Percentiles rank a stretch among this genome's conserved stretches.
Conservation (phyloP, 192 early-diverging fungal species). For the Coemansia javaensis region DNA sequence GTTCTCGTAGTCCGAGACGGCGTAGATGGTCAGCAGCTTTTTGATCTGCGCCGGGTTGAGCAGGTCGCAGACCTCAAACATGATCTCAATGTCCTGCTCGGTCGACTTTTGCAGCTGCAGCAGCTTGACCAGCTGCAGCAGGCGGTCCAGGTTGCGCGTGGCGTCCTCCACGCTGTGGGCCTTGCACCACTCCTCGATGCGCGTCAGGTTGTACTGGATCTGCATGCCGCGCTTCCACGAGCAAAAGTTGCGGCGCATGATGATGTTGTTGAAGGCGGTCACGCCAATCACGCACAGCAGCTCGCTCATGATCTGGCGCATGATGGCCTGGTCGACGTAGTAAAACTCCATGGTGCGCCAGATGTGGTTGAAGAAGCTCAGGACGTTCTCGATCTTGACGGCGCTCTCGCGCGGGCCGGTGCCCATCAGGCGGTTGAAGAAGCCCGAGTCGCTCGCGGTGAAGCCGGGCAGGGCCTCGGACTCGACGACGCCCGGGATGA, state of each 20-base stretch:
- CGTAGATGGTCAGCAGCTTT: slow-evolving; percentile 93
- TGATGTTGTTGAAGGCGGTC: slow-evolving; percentile 92
- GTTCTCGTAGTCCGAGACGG: slow-evolving; percentile 93
- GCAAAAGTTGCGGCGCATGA: slow-evolving; percentile 98
- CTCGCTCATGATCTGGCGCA: slow-evolving; percentile 92
- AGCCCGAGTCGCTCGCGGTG: slow-evolving; percentile 84
- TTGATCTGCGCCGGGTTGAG: slow-evolving; percentile 96
- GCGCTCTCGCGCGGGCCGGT: slow-evolving; percentile 63
- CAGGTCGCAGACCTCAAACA: slow-evolving; percentile 98
- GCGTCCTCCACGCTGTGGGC: slow-evolving; percentile 87
- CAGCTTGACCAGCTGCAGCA: slow-evolving; percentile 95
- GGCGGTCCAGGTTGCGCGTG: slow-evolving; percentile 83
- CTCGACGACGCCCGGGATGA: slow-evolving; percentile 94
- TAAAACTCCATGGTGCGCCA: slow-evolving; percentile 96
- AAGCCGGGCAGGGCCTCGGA: slow-evolving; percentile 93
- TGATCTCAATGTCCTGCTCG: slow-evolving; percentile 89
- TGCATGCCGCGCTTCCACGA: slow-evolving; percentile 99
- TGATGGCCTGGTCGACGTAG: slow-evolving; percentile 88
- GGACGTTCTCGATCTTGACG: slow-evolving; percentile 92
- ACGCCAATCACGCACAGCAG: slow-evolving; percentile 93
- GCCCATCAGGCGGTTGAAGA: slow-evolving; percentile 86
- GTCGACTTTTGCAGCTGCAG: slow-evolving; percentile 72
- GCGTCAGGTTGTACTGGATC: slow-evolving; percentile 97
- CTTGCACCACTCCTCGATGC: slow-evolving; percentile 99
- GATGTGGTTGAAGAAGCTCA: slow-evolving; percentile 91